A percentile compares a stretch with the other conserved stretches of the same genome.
Conservation (phyloP, 495 filamentous ascomycete genomes). For the Letharia lupina region DNA sequence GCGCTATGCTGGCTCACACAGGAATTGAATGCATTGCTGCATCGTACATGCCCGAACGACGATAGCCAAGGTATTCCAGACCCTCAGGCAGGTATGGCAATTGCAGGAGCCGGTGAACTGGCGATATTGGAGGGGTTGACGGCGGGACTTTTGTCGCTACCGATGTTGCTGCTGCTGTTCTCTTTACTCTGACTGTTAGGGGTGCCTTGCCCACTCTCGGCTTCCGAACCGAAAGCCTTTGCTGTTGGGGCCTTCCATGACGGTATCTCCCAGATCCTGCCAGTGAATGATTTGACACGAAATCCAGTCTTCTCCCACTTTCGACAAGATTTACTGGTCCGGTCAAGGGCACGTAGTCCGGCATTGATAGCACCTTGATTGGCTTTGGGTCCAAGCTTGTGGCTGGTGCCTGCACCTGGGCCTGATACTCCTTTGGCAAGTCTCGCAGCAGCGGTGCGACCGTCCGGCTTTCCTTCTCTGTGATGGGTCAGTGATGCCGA, state of each 20-base stretch:
- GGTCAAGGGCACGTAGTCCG: conserved; percentile 84
- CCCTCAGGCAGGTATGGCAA: conserved; percentile 31
- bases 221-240: conserved; percentile 30
- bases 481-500: conserved; percentile 26
- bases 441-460: conserved; percentile 28
- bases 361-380: conserved; percentile 98
- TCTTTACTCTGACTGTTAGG: conserved; percentile 70
- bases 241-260: conserved; percentile 71
- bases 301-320: conserved; percentile 81
- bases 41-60: not conserved
- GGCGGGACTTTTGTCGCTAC: conserved; percentile 65
- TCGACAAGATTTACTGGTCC: conserved; percentile 80
- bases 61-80: not conserved
- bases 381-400: conserved; percentile 91
- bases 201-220: conserved; percentile 40
- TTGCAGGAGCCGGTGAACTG: conserved; percentile 40
- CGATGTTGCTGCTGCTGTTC: conserved; percentile 58
- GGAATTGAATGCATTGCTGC: not conserved
- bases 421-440: conserved; percentile 25
- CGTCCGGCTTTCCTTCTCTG: conserved; percentile 54
- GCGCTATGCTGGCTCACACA: conserved; percentile 6
- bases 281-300: conserved; percentile 86
- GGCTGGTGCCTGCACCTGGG: conserved; percentile 34
- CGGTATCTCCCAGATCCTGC: conserved; percentile 71
- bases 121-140: conserved; percentile 41